phyloP scores from a whole-genome alignment of 441 rosid genomes.

The Syzygium malaccense region DNA sequence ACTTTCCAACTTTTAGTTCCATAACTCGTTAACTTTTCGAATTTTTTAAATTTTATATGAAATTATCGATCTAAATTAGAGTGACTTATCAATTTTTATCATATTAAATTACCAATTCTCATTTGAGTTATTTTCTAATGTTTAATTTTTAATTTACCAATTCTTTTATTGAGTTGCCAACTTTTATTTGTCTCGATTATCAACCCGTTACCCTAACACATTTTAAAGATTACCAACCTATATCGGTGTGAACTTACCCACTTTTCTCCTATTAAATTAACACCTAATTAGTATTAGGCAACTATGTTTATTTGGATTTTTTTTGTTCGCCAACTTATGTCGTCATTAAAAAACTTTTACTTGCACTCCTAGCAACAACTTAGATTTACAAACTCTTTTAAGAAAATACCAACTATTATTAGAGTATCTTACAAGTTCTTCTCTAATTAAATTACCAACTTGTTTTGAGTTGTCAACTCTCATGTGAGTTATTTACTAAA shows the following conservation, averaged over 20 bases:
- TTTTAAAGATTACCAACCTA: background rate
- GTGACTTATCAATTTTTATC: background rate
- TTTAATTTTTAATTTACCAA: background rate
- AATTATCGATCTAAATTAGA: background rate
- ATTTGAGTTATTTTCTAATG: background rate
- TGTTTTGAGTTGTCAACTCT: background rate
- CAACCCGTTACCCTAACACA: background rate
- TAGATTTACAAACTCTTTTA: background rate
- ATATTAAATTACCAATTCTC: background rate
- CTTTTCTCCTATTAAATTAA: background rate
- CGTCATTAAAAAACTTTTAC: background rate
- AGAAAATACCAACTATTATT: background rate
- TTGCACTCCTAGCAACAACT: background rate
- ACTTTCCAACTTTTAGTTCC: background rate
- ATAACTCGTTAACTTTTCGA: background rate
- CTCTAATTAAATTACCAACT: background rate
- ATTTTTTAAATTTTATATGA: background rate
- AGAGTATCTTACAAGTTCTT: background rate
- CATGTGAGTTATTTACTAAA: background rate
- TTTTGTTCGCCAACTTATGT: background rate
- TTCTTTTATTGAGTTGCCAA: background rate
- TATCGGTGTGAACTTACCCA: background rate
- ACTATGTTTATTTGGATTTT: background rate
- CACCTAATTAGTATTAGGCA: background rate
- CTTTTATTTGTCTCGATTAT: background rate